phyloP scores from a whole-genome alignment of 305 asterid species.

The Plantago rigida region DNA sequence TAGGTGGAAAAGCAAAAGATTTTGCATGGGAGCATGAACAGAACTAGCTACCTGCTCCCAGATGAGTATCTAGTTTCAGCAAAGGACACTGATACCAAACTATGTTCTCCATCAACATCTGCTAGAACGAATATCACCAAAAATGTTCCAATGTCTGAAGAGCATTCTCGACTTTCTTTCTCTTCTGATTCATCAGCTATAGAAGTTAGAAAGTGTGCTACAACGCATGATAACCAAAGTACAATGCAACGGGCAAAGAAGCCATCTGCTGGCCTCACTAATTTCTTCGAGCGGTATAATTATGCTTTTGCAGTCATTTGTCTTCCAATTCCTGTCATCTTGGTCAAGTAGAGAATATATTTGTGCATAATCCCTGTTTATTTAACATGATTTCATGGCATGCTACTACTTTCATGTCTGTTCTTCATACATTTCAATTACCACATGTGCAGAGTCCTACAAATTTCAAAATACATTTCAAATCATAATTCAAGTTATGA shows the following conservation, averaged over 20 bases:
- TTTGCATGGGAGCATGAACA: constrained; percentile 49
- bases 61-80: constrained; percentile 34
- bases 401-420: too few relatives aligned
- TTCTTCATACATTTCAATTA: too few relatives aligned
- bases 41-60: constrained; percentile 29
- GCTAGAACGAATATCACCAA: constrained; percentile 31
- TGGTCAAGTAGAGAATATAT: not conserved
- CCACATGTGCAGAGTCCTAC: too few relatives aligned
- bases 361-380: too few relatives aligned
- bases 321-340: not conserved
- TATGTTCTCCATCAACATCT: constrained; percentile 29
- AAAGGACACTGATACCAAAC: constrained; percentile 32
- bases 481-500: too few relatives aligned
- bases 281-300: constrained; percentile 65
- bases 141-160: constrained; percentile 29
- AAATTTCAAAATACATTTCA: too few relatives aligned
- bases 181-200: constrained; percentile 29
- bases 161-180: constrained; percentile 27
- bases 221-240: constrained; percentile 32
- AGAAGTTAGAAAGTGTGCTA: constrained; percentile 28
- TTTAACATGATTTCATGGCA: too few relatives aligned
- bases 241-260: constrained; percentile 47
- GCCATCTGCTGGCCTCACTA: constrained; percentile 36
- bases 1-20: constrained; percentile 91
- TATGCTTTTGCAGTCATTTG: constrained; percentile 13